Conservation (phyloP, 78 protist species). For the Thecamonas trahens region DNA sequence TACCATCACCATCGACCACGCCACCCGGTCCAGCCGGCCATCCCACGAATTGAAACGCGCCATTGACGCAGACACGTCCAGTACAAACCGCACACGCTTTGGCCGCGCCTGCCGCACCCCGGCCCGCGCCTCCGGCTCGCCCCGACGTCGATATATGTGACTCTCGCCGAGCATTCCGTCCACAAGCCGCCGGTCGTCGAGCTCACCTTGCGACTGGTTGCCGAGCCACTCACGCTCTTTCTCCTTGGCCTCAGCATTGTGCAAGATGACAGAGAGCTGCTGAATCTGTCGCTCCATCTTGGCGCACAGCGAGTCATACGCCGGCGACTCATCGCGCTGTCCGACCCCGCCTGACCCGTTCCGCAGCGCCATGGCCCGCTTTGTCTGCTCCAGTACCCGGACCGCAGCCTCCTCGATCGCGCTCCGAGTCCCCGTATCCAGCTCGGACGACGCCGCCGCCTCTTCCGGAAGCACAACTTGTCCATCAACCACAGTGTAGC, state of each 20-base stretch:
- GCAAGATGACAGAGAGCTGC: conserved; percentile 18
- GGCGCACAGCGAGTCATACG: too few species aligned
- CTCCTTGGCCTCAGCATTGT: conserved; percentile 29
- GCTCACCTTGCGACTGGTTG: conserved; percentile 38
- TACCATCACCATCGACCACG: conserved; percentile 37
- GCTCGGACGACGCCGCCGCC: too few species aligned
- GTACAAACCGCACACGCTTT: conserved; percentile 33
- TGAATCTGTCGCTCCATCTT: conserved; percentile 8
- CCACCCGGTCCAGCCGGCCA: conserved; percentile 37
- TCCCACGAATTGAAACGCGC: conserved; percentile 58
- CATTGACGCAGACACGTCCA: conserved; percentile 49
- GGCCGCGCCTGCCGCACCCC: conserved; percentile 24
- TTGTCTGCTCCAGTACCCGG: too few species aligned
- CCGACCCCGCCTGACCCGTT: too few species aligned
- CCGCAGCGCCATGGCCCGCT: too few species aligned
- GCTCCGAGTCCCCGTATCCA: too few species aligned
- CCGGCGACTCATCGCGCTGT: too few species aligned
- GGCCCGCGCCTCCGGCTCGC: not conserved
- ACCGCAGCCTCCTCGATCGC: too few species aligned
- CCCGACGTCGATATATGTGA: conserved; percentile 22
- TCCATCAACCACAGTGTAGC: too few species aligned
- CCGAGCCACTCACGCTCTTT: conserved; percentile 54
- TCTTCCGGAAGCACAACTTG: too few species aligned
- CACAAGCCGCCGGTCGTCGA: conserved; percentile 51
- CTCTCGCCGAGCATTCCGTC: conserved; percentile 56